phyloP scores from a whole-genome alignment of 164 flowering plant genomes.

The Stephania yunnanensis region DNA sequence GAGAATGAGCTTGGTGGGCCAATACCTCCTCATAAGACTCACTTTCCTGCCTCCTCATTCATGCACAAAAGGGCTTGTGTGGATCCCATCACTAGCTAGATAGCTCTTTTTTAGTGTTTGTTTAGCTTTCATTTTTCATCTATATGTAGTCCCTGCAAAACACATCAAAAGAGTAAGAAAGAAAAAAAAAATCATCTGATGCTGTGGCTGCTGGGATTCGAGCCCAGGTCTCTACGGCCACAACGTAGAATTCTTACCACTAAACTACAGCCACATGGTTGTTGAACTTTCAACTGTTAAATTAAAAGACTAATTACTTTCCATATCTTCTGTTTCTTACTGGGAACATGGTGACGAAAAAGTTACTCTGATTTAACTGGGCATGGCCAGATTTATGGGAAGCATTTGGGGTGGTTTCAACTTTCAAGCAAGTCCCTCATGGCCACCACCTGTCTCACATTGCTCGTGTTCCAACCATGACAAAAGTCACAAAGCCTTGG shows the following conservation, averaged over 20 bases:
- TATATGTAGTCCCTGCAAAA: no score
- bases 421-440: no score
- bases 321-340: neutral
- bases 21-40: constrained; percentile 45
- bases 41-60: constrained; percentile 44
- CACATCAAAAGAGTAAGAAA: no score
- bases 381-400: neutral
- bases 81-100: constrained; percentile 25
- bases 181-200: no score
- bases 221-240: constrained; percentile 99
- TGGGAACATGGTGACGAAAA: neutral
- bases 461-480: neutral
- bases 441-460: neutral
- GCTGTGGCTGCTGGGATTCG: constrained; percentile 98
- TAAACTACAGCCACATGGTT: constrained; percentile 42
- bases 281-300: no score
- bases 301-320: no score
- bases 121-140: neutral
- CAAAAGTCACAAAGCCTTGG: constrained; percentile 1
- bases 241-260: constrained; percentile 97
- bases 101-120: neutral
- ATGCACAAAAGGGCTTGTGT: constrained; percentile 55
- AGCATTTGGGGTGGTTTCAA: neutral
- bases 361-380: neutral
- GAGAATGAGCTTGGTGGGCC: constrained; percentile 38